Conservation (phyloP, 2,329 filamentous ascomycete genomes). For the Arthroderma uncinatum region DNA sequence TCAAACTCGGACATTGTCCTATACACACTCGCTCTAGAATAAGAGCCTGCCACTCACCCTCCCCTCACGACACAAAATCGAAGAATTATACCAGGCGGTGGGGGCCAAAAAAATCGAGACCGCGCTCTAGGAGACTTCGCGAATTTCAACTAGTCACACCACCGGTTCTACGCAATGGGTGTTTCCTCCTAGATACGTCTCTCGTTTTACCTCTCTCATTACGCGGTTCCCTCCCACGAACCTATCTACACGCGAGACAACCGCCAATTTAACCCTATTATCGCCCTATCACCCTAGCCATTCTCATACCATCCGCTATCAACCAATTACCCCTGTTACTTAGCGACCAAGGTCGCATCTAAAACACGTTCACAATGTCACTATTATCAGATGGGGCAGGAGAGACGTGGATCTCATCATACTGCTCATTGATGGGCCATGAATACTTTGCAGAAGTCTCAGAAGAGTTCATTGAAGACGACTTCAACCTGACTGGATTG, state of each 20-base stretch:
- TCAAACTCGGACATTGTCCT: neutral
- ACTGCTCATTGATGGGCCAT: slow-evolving; percentile 88
- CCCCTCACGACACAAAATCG: neutral
- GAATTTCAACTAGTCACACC: neutral
- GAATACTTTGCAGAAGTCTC: slow-evolving; percentile 99
- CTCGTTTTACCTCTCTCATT: neutral
- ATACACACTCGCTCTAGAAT: neutral
- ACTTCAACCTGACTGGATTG: slow-evolving; percentile 95
- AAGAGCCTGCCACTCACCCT: neutral
- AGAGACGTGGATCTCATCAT: slow-evolving; percentile 97
- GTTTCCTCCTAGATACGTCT: neutral
- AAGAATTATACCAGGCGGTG: neutral
- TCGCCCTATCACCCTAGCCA: neutral
- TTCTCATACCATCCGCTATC: neutral
- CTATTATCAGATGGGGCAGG: slow-evolving; percentile 38
- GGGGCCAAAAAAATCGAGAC: neutral
- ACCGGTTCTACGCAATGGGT: neutral
- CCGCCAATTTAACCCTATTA: neutral
- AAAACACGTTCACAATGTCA: slow-evolving; percentile 27
- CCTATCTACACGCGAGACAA: neutral
- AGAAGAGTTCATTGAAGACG: slow-evolving; percentile 98
- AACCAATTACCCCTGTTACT: neutral
- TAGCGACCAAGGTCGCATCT: neutral
- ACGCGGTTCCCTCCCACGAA: neutral
- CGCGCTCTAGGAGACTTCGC: neutral